Percentiles rank a stretch among this genome's conserved stretches.
Conservation (phyloP, 2,329 filamentous ascomycete species). For the Lachnellula cervina region DNA sequence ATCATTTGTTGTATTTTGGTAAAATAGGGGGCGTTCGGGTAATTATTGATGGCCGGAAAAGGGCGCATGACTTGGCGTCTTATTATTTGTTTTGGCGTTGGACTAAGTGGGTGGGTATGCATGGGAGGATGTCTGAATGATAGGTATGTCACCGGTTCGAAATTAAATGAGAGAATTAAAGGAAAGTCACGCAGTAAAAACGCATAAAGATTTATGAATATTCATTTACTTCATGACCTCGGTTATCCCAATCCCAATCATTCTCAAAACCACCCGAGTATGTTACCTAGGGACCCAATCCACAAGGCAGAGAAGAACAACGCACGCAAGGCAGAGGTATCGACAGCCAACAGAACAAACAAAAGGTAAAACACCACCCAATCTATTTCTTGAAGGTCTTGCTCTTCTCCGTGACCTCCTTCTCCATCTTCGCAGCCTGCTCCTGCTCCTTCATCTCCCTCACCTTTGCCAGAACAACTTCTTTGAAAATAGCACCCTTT, state of each 20-base stretch:
- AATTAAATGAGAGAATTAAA: too few species aligned
- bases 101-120: too few species aligned
- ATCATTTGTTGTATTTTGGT: neutral
- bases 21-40: neutral
- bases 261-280: neutral
- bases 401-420: conserved; percentile 28
- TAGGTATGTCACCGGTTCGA: too few species aligned
- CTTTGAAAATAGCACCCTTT: conserved; percentile 77
- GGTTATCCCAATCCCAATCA: neutral
- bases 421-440: conserved; percentile 65
- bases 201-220: neutral
- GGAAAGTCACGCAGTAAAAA: too few species aligned
- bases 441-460: conserved; percentile 81
- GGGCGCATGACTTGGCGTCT: neutral
- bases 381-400: conserved; percentile 8
- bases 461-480: conserved; percentile 91
- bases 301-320: neutral
- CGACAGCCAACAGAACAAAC: conserved; percentile 2
- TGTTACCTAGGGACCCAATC: neutral
- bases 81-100: too few species aligned
- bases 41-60: neutral
- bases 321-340: conserved; percentile 6
- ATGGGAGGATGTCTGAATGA: too few species aligned
- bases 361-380: neutral
- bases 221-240: neutral